phyloP scores from a whole-genome alignment of 2,329 filamentous ascomycete genomes.

The Colletotrichum shisoi region DNA sequence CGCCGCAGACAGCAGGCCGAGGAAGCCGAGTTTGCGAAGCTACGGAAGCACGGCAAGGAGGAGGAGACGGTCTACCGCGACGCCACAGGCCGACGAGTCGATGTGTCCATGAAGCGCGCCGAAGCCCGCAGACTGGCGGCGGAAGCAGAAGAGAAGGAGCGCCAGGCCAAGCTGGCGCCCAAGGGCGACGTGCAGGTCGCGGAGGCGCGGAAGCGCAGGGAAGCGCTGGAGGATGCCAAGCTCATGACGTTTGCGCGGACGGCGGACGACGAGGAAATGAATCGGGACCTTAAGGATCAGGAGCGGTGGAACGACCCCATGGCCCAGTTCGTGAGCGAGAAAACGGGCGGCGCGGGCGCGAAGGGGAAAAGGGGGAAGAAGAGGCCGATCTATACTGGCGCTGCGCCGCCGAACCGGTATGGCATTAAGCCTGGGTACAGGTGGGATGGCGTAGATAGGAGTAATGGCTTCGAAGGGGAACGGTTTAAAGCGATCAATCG shows the following conservation, averaged over 20 bases:
- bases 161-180: conserved; percentile 71
- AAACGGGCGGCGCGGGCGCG: conserved; percentile 46
- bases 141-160: conserved; percentile 75
- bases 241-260: conserved; percentile 80
- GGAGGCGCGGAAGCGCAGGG: conserved; percentile 69
- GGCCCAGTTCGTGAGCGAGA: conserved; percentile 73
- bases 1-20: conserved; percentile 73
- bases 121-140: conserved; percentile 73
- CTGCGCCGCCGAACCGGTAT: conserved; percentile 88
- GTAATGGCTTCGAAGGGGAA: conserved; percentile 92
- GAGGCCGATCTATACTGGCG: conserved; percentile 78
- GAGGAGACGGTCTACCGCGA: conserved; percentile 94
- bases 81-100: conserved; percentile 91
- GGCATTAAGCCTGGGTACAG: conserved; percentile 89
- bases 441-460: conserved; percentile 96
- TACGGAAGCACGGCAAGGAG: conserved; percentile 56
- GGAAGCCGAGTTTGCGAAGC: conserved; percentile 57
- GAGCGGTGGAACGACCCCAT: conserved; percentile 95
- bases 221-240: conserved; percentile 79
- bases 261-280: conserved; percentile 87
- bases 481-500: conserved; percentile 89
- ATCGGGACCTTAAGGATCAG: conserved; percentile 77
- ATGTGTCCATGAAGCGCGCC: conserved; percentile 87
- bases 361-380: conserved; percentile 46
- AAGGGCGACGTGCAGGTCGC: conserved; percentile 86